Conservation (phyloP, 176 grass and related monocot species). For the Oryza glaberrima region DNA sequence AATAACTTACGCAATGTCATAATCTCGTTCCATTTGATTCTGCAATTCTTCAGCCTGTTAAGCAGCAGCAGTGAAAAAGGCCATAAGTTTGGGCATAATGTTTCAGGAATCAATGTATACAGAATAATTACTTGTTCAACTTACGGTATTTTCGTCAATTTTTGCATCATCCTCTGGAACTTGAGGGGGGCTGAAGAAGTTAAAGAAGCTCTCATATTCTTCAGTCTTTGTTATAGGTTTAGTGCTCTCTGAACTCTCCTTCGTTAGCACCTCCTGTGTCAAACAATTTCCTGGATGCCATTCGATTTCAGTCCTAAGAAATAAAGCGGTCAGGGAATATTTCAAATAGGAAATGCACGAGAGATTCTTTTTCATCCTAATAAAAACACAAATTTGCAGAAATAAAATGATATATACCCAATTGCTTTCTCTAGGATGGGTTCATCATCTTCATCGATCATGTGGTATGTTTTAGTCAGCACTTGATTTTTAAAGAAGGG, state of each 20-base stretch:
- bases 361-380: not conserved
- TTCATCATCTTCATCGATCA: conserved; percentile 61
- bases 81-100: not conserved
- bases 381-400: not conserved
- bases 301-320: conserved; percentile 59
- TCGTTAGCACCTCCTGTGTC: conserved; percentile 65
- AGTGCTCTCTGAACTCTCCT: conserved; percentile 50
- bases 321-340: not conserved
- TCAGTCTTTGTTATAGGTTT: conserved; percentile 62
- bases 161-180: conserved; percentile 59
- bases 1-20: conserved; percentile 54
- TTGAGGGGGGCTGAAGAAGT: conserved; percentile 69
- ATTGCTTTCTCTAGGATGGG: conserved; percentile 66
- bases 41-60: conserved; percentile 65
- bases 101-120: not conserved
- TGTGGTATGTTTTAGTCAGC: conserved; percentile 65
- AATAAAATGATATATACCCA: conserved; percentile 42
- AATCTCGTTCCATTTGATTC: conserved; percentile 68
- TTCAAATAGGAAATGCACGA: not conserved
- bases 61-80: not conserved
- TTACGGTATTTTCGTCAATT: conserved; percentile 62
- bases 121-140: not conserved
- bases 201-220: conserved; percentile 70
- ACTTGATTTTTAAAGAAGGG: conserved; percentile 63
- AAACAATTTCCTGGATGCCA: conserved; percentile 59